Percentiles rank a stretch among this genome's conserved stretches.
Conservation (phyloP, 2,329 filamentous ascomycete genomes). For the Trichoderma aggressivum region DNA sequence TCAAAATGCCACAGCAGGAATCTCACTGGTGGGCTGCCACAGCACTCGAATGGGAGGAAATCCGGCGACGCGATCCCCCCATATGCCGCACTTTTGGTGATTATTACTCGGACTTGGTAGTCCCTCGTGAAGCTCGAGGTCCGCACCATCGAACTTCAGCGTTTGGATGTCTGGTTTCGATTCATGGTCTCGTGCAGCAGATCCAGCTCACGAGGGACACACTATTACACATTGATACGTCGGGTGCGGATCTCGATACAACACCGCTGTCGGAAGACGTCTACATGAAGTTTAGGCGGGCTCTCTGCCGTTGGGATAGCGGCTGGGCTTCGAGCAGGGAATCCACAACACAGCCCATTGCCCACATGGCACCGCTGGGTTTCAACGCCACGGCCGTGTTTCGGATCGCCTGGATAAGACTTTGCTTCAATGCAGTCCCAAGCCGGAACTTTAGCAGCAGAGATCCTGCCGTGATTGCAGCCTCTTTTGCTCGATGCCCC, state of each 20-base stretch:
- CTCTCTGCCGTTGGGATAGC: slow-evolving; percentile 10
- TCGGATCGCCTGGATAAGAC: slow-evolving; percentile 5
- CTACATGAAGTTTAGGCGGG: slow-evolving; percentile 3
- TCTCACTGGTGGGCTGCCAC: not conserved
- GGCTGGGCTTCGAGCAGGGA: not conserved
- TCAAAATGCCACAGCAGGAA: slow-evolving; percentile 8
- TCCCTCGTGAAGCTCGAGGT: not conserved
- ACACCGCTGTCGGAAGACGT: not conserved
- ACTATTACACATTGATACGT: not conserved
- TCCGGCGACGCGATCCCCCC: not conserved
- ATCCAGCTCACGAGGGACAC: slow-evolving; percentile 14
- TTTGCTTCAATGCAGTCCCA: not conserved
- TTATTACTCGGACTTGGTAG: not conserved
- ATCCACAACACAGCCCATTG: not conserved
- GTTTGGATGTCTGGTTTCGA: not conserved
- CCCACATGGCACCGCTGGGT: slow-evolving; percentile 5
- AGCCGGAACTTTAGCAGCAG: slow-evolving; percentile 3
- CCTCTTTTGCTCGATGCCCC: not conserved
- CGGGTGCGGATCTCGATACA: not conserved
- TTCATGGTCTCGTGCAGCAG: slow-evolving; percentile 4
- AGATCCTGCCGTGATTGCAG: not conserved
- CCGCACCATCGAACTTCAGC: not conserved
- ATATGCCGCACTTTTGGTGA: not conserved
- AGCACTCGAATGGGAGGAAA: not conserved
- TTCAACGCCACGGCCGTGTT: slow-evolving; percentile 11